phyloP scores from a whole-genome alignment of 2,329 filamentous ascomycete species.

The Arthrobotrys pseudoclavata region DNA sequence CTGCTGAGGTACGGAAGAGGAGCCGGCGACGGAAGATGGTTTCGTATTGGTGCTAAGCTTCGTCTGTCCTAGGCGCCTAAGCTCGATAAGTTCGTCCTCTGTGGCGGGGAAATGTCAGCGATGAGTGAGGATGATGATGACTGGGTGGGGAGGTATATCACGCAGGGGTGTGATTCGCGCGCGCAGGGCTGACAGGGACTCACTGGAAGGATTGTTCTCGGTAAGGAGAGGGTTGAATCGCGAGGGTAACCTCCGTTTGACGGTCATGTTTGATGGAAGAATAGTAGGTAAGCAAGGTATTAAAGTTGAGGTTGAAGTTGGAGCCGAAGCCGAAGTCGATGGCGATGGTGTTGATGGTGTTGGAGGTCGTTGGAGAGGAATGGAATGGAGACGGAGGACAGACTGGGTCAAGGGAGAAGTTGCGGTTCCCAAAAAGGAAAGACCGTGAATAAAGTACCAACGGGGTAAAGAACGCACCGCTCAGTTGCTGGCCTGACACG shows the following conservation, averaged over 20 bases:
- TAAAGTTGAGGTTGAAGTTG: not conserved
- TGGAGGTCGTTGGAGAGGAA: conserved; percentile 11
- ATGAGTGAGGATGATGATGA: conserved; percentile 20
- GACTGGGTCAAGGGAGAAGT: conserved; percentile 5
- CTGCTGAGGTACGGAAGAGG: conserved; percentile 73
- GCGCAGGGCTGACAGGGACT: conserved; percentile 35
- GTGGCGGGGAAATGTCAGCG: conserved; percentile 40
- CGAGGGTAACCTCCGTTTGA: conserved; percentile 50
- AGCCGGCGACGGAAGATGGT: conserved; percentile 72
- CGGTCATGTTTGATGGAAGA: conserved; percentile 35
- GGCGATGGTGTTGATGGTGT: conserved; percentile 32
- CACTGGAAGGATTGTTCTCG: conserved; percentile 51
- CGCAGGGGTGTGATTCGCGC: conserved; percentile 18
- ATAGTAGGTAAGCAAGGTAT: not conserved
- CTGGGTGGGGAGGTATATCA: conserved; percentile 1
- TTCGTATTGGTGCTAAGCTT: conserved; percentile 76
- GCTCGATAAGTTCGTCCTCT: conserved; percentile 82
- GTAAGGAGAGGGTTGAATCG: conserved; percentile 48
- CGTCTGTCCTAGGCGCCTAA: conserved; percentile 91
- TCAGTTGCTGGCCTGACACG: conserved; percentile 16
- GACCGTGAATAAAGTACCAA: conserved; percentile 10
- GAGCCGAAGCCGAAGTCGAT: not conserved
- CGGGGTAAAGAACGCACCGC: conserved; percentile 18
- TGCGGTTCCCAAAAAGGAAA: conserved; percentile 32
- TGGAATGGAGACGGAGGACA: conserved; percentile 15